Evolutionary conservation across 2,329 filamentous ascomycete species (phyloP).

Genomic region (Elsinoe ampelina): DNA sequence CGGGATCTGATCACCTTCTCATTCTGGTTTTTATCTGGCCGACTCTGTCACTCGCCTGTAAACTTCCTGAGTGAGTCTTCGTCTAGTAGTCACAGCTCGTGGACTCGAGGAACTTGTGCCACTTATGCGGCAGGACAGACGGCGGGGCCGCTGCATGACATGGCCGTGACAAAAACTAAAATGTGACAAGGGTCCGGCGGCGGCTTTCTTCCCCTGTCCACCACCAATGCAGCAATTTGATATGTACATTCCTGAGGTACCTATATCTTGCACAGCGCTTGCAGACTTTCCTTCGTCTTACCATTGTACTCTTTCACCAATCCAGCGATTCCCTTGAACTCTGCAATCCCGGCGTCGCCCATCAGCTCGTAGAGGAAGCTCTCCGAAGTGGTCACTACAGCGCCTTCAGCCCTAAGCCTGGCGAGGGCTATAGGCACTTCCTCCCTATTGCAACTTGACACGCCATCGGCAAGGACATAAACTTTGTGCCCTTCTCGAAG

Average conservation of each 20-base stretch:
- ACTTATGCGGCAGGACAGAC: background rate
- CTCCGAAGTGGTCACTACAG: conserved; percentile 76
- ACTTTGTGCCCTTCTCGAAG: conserved; percentile 66
- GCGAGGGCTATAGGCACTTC: conserved; percentile 74
- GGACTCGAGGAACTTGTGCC: background rate
- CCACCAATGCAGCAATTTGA: background rate
- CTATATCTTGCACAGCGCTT: conserved; percentile 54
- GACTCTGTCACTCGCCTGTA: background rate
- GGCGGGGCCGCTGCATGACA: conserved; percentile 1
- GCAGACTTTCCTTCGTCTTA: conserved; percentile 61
- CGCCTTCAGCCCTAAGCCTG: conserved; percentile 65
- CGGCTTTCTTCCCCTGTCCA: background rate
- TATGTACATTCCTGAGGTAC: background rate
- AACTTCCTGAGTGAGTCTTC: too few relatives aligned
- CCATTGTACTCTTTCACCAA: conserved; percentile 69
- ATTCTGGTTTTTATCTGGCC: background rate
- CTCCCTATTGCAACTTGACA: conserved; percentile 75
- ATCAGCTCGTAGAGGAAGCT: conserved; percentile 82
- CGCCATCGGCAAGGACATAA: conserved; percentile 80
- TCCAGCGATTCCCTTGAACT: conserved; percentile 63
- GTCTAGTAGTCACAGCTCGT: background rate
- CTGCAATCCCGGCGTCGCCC: conserved; percentile 64
- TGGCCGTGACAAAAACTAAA: background rate
- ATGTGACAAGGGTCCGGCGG: conserved; percentile 8
- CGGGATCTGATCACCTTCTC: background rate